Evolutionary conservation across 768 basidiomycete species (phyloP).

Genomic region (Hericium erinaceus): DNA sequence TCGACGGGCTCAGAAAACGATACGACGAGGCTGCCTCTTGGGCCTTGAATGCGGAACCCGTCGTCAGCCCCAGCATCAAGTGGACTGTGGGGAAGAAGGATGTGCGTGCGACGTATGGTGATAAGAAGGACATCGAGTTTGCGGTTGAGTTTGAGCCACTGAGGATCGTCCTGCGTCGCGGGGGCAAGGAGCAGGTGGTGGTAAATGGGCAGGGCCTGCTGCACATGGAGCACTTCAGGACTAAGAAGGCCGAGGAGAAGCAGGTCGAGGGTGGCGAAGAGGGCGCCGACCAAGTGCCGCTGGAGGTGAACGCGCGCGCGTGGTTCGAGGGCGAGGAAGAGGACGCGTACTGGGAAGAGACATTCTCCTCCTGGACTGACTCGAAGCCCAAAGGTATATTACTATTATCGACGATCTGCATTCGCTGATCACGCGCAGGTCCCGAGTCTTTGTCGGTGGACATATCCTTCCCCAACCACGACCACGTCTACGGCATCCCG

Average conservation of each 20-base stretch:
- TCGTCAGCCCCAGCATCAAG: constrained; percentile 44
- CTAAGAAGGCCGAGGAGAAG: constrained; percentile 38
- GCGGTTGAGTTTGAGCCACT: constrained; percentile 70
- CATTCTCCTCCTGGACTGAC: constrained; percentile 81
- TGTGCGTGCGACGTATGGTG: constrained; percentile 55
- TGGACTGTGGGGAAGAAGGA: constrained; percentile 63
- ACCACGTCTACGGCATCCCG: constrained; percentile 91
- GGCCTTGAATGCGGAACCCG: constrained; percentile 74
- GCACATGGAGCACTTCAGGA: constrained; percentile 97
- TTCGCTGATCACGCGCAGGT: constrained; percentile 37
- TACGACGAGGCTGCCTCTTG: constrained; percentile 91
- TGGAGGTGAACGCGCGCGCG: constrained; percentile 42
- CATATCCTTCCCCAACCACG: constrained; percentile 86
- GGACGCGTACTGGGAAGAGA: constrained; percentile 86
- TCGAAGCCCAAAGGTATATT: constrained; percentile 82
- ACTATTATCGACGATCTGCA: not conserved
- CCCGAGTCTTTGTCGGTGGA: constrained; percentile 92
- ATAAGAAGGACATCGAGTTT: constrained; percentile 53
- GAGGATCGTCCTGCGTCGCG: constrained; percentile 58
- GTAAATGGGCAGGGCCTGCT: constrained; percentile 84
- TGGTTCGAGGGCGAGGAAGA: constrained; percentile 91
- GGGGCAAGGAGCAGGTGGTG: constrained; percentile 77
- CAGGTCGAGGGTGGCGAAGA: constrained; percentile 36
- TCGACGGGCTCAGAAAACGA: constrained; percentile 65
- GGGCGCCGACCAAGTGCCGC: constrained; percentile 36